Conservation (phyloP, 2,329 filamentous ascomycete species). For the Paraconiothyrium brasiliense region DNA sequence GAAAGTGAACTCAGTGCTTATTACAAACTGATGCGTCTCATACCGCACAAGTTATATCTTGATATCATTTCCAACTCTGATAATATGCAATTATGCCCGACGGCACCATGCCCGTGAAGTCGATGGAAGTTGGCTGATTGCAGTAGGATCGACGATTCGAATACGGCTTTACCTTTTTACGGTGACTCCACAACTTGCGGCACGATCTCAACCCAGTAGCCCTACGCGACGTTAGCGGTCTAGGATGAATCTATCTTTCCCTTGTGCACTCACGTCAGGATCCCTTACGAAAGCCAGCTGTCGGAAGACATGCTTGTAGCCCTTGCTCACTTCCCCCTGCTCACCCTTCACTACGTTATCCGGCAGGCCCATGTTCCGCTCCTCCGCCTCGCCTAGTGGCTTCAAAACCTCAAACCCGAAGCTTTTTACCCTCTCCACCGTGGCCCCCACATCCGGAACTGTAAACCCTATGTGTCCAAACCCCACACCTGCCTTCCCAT, state of each 20-base stretch:
- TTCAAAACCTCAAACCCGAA: slow-evolving; percentile 41
- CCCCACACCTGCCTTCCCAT: slow-evolving; percentile 29
- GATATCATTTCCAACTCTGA: no score
- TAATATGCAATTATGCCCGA: no score
- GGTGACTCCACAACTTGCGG: slow-evolving; percentile 28
- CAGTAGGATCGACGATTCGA: no score
- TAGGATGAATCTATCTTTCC: neutral
- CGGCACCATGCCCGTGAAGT: no score
- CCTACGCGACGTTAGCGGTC: slow-evolving; percentile 28
- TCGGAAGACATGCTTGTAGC: slow-evolving; percentile 41
- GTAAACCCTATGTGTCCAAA: slow-evolving; percentile 50
- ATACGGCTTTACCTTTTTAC: no score
- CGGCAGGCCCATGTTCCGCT: slow-evolving; percentile 36
- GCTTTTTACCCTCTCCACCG: slow-evolving; percentile 31
- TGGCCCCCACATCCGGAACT: slow-evolving; percentile 40
- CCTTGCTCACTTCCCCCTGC: slow-evolving; percentile 30
- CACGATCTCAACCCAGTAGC: slow-evolving; percentile 44
- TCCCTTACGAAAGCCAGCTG: slow-evolving; percentile 48
- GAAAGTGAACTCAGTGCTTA: no score
- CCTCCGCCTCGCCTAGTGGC: slow-evolving; percentile 37
- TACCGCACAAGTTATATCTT: no score
- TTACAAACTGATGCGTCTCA: no score
- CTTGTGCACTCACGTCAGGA: slow-evolving; percentile 41
- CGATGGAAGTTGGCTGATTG: no score
- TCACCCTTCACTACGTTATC: slow-evolving; percentile 28